phyloP scores from a whole-genome alignment of 2,329 filamentous ascomycete species.

The Aspergillus sergii region DNA sequence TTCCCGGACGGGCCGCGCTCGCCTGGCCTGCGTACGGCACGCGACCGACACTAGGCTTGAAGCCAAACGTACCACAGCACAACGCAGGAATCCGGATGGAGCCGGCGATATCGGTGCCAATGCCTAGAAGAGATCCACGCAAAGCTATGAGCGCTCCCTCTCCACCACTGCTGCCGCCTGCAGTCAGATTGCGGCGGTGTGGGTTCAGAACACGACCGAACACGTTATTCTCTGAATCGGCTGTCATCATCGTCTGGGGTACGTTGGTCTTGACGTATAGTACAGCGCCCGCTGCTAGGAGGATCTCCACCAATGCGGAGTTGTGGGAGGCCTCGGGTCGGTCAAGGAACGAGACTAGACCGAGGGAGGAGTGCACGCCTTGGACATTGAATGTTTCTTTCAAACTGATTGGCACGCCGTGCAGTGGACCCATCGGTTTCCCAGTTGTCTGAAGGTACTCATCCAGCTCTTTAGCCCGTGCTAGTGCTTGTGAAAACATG shows the following conservation, averaged over 20 bases:
- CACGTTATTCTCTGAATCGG: conserved; percentile 55
- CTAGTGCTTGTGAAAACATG: conserved; percentile 34
- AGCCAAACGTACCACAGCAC: conserved; percentile 52
- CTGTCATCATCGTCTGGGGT: conserved; percentile 57
- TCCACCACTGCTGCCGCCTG: conserved; percentile 69
- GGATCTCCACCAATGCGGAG: conserved; percentile 58
- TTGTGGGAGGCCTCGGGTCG: conserved; percentile 55
- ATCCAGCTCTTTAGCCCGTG: conserved; percentile 36
- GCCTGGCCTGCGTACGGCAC: conserved; percentile 55
- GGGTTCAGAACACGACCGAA: conserved; percentile 66
- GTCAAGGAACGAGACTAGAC: conserved; percentile 62
- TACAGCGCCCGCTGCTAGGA: conserved; percentile 63
- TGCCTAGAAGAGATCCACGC: conserved; percentile 59
- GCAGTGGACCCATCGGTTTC: conserved; percentile 32
- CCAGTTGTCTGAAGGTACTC: conserved; percentile 23
- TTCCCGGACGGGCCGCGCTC: conserved; percentile 14
- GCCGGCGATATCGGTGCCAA: conserved; percentile 61
- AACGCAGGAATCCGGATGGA: conserved; percentile 50
- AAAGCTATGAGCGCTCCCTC: conserved; percentile 63
- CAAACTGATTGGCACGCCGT: conserved; percentile 38
- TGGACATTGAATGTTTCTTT: conserved; percentile 29
- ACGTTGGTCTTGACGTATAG: conserved; percentile 71
- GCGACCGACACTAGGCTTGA: conserved; percentile 47
- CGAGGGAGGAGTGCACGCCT: conserved; percentile 39
- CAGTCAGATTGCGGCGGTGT: conserved; percentile 58